These are phyloP conservation scores for Plasmodium knowlesi DNA, from an alignment of 169 alveolate species.

Conservation along the genomic window DNA sequence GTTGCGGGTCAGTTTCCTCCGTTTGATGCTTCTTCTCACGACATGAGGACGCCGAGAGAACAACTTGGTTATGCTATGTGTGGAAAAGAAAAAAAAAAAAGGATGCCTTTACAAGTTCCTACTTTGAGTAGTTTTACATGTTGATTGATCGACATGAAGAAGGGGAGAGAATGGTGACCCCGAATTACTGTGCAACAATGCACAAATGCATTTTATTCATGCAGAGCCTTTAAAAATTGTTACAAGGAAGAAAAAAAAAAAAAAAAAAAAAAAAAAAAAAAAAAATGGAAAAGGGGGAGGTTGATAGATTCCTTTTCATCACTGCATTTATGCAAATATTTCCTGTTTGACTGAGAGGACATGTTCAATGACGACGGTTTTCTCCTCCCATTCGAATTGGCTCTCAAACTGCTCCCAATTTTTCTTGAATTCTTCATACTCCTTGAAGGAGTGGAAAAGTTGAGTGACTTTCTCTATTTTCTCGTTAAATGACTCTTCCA, in stretches of 20 bases:
- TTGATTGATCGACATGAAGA: background rate
- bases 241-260: background rate
- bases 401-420: constrained; percentile 81
- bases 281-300: background rate
- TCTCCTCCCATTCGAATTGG: constrained; percentile 82
- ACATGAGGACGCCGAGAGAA: background rate
- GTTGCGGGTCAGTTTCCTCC: background rate
- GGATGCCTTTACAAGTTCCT: background rate
- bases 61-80: background rate
- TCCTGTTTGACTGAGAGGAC: constrained; percentile 67
- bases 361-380: constrained; percentile 61
- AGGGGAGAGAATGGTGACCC: background rate
- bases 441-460: constrained; percentile 56
- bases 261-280: too few relatives aligned
- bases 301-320: too few relatives aligned
- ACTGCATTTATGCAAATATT: constrained; percentile 1
- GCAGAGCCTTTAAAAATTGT: background rate
- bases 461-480: constrained; percentile 31
- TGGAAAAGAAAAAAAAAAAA: background rate
- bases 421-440: constrained; percentile 75
- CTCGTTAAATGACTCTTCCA: constrained; percentile 29
- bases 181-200: background rate
- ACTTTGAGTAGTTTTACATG: background rate
- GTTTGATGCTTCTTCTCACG: background rate
- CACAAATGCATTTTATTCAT: background rate